These are phyloP conservation scores for Cinnamomum micranthum DNA, from an alignment of 164 flowering plant genomes.

Conservation along the genomic window DNA sequence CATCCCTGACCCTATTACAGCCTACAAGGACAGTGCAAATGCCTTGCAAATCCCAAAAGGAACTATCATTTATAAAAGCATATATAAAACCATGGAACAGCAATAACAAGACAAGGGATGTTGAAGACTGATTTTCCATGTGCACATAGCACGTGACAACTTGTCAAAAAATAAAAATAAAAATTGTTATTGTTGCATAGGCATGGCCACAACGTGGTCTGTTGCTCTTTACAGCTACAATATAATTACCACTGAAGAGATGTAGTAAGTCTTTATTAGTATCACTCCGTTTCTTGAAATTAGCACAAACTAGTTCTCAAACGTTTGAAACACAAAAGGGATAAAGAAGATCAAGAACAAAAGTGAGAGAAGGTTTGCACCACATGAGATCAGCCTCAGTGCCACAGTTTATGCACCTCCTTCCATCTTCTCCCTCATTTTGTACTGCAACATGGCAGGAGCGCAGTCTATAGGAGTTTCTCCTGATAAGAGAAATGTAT, in stretches of 20 bases:
- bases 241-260: not conserved
- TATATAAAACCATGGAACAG: no score
- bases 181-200: not conserved
- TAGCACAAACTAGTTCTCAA: not conserved
- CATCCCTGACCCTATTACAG: no score
- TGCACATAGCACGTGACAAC: not conserved
- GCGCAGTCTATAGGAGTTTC: slow-evolving; percentile 95
- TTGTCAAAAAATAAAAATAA: not conserved
- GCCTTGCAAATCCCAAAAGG: no score
- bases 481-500: slow-evolving; percentile 35
- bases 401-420: slow-evolving; percentile 17
- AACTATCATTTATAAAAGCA: no score
- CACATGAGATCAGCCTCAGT: no score
- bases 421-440: slow-evolving; percentile 66
- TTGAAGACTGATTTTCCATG: not conserved
- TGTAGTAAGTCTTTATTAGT: not conserved
- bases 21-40: no score
- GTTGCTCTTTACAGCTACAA: not conserved
- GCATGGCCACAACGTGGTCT: not conserved
- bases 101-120: no score
- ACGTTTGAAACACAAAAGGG: not conserved
- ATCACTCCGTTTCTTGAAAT: not conserved
- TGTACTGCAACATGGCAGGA: slow-evolving; percentile 78
- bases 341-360: not conserved
- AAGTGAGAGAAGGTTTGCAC: not conserved